phyloP scores from a whole-genome alignment of 2,329 filamentous ascomycete species.

The Penicillium janthinellum region DNA sequence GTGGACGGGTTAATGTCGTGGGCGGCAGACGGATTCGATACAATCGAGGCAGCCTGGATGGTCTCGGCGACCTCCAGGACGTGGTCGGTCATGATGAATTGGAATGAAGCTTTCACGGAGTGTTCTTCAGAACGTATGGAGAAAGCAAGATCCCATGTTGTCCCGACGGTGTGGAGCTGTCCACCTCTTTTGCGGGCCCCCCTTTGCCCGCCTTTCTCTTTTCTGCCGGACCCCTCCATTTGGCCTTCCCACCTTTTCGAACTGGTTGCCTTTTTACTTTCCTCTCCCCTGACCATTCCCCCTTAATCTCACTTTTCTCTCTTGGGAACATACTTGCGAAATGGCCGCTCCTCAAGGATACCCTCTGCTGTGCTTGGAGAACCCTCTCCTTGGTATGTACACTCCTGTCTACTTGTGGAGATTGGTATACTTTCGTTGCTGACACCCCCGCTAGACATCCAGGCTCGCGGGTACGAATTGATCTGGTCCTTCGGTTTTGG shows the following conservation, averaged over 20 bases:
- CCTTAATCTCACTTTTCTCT: conserved; percentile 9
- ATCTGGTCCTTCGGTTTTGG: conserved; percentile 9
- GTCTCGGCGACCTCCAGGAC: conserved; percentile 73
- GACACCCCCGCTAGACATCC: conserved; percentile 69
- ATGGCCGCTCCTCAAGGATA: conserved; percentile 81
- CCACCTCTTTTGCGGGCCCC: conserved; percentile 5
- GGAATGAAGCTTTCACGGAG: not conserved
- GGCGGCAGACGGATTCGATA: conserved; percentile 66
- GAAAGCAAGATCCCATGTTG: not conserved
- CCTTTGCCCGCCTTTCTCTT: conserved; percentile 16
- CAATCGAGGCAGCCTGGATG: conserved; percentile 78
- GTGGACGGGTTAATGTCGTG: conserved; percentile 84
- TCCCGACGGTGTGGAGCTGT: not conserved
- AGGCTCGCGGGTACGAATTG: conserved; percentile 66
- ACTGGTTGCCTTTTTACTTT: conserved; percentile 4
- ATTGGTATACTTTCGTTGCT: conserved; percentile 16
- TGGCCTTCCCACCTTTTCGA: conserved; percentile 15
- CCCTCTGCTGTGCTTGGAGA: conserved; percentile 91
- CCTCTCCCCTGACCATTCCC: conserved; percentile 1
- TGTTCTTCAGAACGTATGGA: not conserved
- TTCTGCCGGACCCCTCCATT: conserved; percentile 30
- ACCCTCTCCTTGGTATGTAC: conserved; percentile 80
- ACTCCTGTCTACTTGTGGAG: not conserved
- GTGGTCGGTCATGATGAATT: conserved; percentile 57
- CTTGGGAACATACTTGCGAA: conserved; percentile 28